These are phyloP conservation scores for Notholithocarpus densiflorus DNA, from an alignment of 306 rosid genomes.

Conservation along the genomic window DNA sequence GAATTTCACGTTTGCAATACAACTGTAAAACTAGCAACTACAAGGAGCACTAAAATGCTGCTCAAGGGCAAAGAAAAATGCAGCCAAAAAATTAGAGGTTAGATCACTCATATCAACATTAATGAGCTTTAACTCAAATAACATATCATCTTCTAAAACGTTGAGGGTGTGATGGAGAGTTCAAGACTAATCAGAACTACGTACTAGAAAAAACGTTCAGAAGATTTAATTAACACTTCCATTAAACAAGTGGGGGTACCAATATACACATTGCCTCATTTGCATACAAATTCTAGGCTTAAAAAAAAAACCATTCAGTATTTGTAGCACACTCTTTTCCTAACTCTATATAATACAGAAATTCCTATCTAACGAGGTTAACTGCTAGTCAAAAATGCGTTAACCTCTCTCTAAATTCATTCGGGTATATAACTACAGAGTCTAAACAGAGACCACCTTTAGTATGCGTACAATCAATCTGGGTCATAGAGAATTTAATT, in stretches of 20 bases:
- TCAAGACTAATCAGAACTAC: conserved; percentile 1
- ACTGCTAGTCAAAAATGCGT: conserved; percentile 45
- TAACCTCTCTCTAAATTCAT: conserved; percentile 50
- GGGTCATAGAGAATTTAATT: conserved; percentile 85
- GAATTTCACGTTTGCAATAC: background rate
- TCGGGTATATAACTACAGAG: conserved; percentile 68
- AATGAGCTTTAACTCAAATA: too few species aligned
- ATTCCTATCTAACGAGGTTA: conserved; percentile 28
- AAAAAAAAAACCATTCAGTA: conserved; percentile 36
- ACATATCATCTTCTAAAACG: too few species aligned
- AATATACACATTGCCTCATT: conserved; percentile 13
- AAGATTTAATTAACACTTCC: background rate
- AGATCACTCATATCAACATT: background rate
- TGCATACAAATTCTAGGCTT: conserved; percentile 21
- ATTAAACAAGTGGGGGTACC: background rate
- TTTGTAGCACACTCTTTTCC: conserved; percentile 33
- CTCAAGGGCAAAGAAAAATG: background rate
- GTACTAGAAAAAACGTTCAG: background rate
- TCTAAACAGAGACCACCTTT: conserved; percentile 97
- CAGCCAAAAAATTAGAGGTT: background rate
- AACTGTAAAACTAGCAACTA: background rate
- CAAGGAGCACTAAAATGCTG: background rate
- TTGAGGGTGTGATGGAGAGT: too few species aligned
- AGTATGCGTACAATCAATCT: conserved; percentile 96
- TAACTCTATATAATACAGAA: conserved; percentile 26